Base-by-base conservation (phyloP, 345 rosid genomes). In the Gossypium raimondii region DNA sequence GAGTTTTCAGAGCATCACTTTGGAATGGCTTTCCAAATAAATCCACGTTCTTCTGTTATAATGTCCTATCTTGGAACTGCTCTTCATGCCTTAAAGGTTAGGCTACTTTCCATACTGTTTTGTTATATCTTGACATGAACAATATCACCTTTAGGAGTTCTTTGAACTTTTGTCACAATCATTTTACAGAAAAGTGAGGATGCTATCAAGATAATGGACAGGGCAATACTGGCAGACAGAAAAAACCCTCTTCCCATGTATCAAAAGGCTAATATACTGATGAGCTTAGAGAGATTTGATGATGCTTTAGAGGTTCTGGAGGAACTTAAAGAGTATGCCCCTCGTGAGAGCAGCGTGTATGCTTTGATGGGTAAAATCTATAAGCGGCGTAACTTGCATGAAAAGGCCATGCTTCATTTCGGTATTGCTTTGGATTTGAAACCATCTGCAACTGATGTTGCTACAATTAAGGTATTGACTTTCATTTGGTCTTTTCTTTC, bases 211-310 rank as follows among this genome's bases (percentile, higher is more conserved):
- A 86, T 93, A 86, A 91, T 95, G 98, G 97, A 95, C 82, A 83
- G 82, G 75, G 98, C 99, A 34, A 89, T 95, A 76, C 72, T 86
- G 80, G 97, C 99, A 8, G 99, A 95, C 74, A 86, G 85, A 78
- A 95, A 93, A 77, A 95, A 93, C 73, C 98, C 99, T 75, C 97
- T 93, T 82, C 98, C 99, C 41, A 91, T 91, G 97, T 95, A 93
- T 82, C 96, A 95, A 81, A 95, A 95, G 87, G 99, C 99, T 58
- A 92, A 90, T 79, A 89, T 95, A 56, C 97, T 95, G 16, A 85
- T 90, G 74, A 84, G 91, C 82, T 75, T 93, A 84, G 96, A 88
- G 82, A 85, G 80, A 57, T 86, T 87, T 79, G 93, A 91, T 18
- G 93, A 91, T 85, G 99, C 99, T 72, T 78, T 93, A 52, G 89